Conservation (phyloP, 2,329 filamentous ascomycete genomes). For the Neofusicoccum ribis region DNA sequence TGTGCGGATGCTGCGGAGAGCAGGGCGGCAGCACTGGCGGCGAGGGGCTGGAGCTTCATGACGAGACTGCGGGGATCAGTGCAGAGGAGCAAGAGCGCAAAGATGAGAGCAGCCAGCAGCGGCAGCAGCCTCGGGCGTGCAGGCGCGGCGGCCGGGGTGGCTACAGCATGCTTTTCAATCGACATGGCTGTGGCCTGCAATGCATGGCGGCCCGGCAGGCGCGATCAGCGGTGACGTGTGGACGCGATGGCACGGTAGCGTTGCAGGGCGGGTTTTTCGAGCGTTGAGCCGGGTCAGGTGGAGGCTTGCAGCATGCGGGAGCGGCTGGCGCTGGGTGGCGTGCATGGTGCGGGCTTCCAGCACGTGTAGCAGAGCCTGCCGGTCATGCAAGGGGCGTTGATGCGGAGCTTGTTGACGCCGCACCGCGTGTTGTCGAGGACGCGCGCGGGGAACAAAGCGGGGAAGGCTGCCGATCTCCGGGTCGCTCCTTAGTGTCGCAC, state of each 20-base stretch:
- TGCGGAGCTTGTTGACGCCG: too few species aligned
- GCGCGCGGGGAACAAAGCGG: neutral
- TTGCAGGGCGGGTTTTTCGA: neutral
- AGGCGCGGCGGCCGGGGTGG: neutral
- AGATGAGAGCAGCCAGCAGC: neutral
- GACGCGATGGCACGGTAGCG: neutral
- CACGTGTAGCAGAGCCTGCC: neutral
- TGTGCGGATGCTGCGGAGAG: neutral
- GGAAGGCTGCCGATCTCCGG: neutral
- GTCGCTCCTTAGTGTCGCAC: too few species aligned
- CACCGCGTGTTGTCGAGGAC: neutral
- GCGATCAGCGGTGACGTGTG: neutral
- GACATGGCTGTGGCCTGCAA: neutral
- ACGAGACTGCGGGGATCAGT: neutral
- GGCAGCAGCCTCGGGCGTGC: neutral
- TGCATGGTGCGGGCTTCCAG: neutral
- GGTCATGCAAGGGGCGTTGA: neutral
- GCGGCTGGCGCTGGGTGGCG: neutral
- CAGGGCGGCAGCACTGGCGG: neutral
- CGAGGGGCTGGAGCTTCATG: neutral
- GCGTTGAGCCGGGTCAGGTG: neutral
- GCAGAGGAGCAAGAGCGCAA: neutral
- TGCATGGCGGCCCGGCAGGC: neutral
- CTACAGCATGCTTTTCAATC: neutral
- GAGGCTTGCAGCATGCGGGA: neutral